Base-by-base conservation (phyloP, 768 basidiomycete genomes). In the Flagelloscypha sp. region DNA sequence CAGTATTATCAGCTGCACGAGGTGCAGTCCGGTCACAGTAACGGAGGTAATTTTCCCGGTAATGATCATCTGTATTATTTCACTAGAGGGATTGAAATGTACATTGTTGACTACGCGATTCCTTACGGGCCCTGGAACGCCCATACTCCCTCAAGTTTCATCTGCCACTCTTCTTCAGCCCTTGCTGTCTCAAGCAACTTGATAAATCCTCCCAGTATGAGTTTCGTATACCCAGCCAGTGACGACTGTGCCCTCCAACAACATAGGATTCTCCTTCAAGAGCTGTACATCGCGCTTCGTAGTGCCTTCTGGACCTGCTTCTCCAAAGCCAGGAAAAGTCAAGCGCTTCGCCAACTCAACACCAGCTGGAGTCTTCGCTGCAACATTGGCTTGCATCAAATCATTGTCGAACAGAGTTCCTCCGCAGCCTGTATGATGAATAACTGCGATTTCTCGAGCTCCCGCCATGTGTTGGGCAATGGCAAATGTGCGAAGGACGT, bases 351-450 rank as follows among this genome's bases (percentile, higher is more conserved):
- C 57, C 4, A 49, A 47, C 10, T 41, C 32, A 4, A 44, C 43
- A 27, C 48, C 38, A n/a, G n/a, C n/a, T n/a, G n/a, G n/a, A 35
- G 50, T 52, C 21, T 49, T 48, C 21, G 54, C 51, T 42, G 59
- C 61, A 39, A 72, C 55, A 18, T 58, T 46, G 17, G 48, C 44
- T 33, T 59, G 65, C 25, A 72, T 46, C 24, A 58, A 35, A 1
- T 54, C 48, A 6, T 59, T 59, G 7, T 49, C 57, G 55, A 72
- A 68, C 4, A 60, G 65, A 33, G 66, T 47, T 71, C 74, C 70
- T 18, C 73, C 73, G 42, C 73, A 74, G 37, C 63, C 68, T 5
- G 68, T 72, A 50, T 76, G 73, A 46, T 74, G 70, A 49, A 73
- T 58, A 27, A 76, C 48, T 2, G 66, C 58, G 34, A 74, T 64